Base-by-base conservation (phyloP, 2,329 filamentous ascomycete species). In the Monilinia laxa region DNA sequence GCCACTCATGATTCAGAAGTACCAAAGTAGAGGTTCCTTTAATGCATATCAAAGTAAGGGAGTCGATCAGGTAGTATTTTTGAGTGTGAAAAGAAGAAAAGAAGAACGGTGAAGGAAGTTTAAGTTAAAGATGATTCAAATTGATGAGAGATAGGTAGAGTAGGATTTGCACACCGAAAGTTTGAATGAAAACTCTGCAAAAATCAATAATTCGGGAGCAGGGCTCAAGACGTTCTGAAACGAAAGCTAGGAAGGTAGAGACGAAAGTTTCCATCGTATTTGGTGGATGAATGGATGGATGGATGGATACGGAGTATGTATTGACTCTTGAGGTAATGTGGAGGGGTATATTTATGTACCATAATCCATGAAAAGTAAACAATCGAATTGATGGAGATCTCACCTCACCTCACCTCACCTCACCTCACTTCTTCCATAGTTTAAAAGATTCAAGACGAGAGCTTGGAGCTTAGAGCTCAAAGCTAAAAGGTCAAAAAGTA, bases 1-100 rank as follows among this genome's bases (percentile, higher is more conserved):
- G 47, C 31, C 59, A 62, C 49, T 62, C 47, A 62, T 62, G 49
- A 60, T 60, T 20, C 40, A 62, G 47, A 40, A 42, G 57, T 28
- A 42, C 49, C 14, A 25, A 42, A 62, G 35, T 2, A 42, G 25
- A 23, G 20, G 23, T 28, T 12, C 23, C 31, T 62, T 54, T 14
- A 20, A 54, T 52, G 47, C 57, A 60, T 49, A 38, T 18, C 57
- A 53, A 53, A 23, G 59, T 54, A 62, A 62, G 49, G 59, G 35
- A n/a, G 59, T 28, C 45, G 47, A 54, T 52, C 35, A 40, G 40
- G 45, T 23, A 38, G 20, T 60, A 20, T 11, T 23, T 47, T 49
- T 49, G 42, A 7, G 16, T 14, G 5, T 49, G 4, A n/a, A n/a
- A 7, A n/a, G 45, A 60, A 38, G 31, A 57, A 2, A 25, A 47